Percentiles rank a stretch among this genome's conserved stretches.
These are phyloP conservation scores for Trichosporon sp. DNA, from an alignment of 1,284 basidiomycete species.

Conservation along the genomic window DNA sequence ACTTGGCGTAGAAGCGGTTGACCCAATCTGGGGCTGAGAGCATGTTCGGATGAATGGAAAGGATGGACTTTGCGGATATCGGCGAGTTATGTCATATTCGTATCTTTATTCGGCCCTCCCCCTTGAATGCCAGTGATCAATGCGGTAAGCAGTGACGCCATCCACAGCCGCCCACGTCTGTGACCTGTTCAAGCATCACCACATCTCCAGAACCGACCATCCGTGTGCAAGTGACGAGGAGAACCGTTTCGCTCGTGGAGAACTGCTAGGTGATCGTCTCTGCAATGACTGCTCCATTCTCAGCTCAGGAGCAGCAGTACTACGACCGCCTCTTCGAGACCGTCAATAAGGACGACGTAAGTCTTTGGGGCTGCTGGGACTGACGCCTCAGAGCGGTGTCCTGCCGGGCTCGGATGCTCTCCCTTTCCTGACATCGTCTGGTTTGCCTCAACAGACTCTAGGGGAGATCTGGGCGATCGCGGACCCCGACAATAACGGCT, in stretches of 20 bases:
- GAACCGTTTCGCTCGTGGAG: neutral
- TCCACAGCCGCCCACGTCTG: neutral
- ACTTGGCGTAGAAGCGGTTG: slow-evolving; percentile 39
- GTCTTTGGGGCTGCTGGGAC: slow-evolving; percentile 11
- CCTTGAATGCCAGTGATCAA: neutral
- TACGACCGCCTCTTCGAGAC: slow-evolving; percentile 45
- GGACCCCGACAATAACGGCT: slow-evolving; percentile 89
- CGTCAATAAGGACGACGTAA: slow-evolving; percentile 43
- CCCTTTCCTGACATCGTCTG: slow-evolving; percentile 71
- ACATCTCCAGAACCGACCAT: neutral
- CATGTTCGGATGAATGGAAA: neutral
- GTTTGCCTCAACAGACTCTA: slow-evolving; percentile 68
- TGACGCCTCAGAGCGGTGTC: slow-evolving; percentile 60
- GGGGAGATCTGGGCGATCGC: slow-evolving; percentile 92
- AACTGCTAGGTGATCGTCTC: neutral
- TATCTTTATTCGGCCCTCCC: neutral
- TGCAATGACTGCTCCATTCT: slow-evolving; percentile 10
- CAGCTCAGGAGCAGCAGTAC: slow-evolving; percentile 38
- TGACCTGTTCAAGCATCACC: neutral
- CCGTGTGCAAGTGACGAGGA: neutral
- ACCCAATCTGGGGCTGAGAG: slow-evolving; percentile 39
- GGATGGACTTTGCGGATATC: neutral
- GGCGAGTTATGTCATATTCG: neutral
- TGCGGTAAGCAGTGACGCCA: slow-evolving; percentile 1
- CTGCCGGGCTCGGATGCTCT: slow-evolving; percentile 81